Conservation (phyloP, 2,329 filamentous ascomycete species). For the Rosellinia necatrix region DNA sequence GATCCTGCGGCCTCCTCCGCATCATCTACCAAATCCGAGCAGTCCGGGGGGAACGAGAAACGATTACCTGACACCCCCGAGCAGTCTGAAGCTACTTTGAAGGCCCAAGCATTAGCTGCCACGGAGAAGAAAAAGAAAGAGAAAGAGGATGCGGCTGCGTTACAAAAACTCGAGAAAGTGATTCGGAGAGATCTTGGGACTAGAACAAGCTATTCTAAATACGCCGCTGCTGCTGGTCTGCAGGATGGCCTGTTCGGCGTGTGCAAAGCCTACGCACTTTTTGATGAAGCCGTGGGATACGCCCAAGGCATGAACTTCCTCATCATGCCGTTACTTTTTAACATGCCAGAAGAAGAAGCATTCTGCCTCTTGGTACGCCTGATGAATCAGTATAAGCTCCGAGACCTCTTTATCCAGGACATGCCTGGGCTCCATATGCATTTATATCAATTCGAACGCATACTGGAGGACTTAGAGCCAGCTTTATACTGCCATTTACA, state of each 20-base stretch:
- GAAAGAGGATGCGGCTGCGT: conserved; percentile 73
- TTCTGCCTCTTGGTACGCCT: conserved; percentile 90
- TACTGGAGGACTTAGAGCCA: conserved; percentile 92
- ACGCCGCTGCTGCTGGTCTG: conserved; percentile 84
- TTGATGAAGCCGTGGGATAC: conserved; percentile 92
- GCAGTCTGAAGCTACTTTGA: conserved; percentile 67
- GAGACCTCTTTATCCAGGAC: conserved; percentile 90
- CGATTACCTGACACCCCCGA: conserved; percentile 63
- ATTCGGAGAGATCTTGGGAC: conserved; percentile 91
- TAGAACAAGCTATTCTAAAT: conserved; percentile 95
- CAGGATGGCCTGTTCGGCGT: conserved; percentile 94
- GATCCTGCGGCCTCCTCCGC: conserved; percentile 76
- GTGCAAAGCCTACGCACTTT: conserved; percentile 96
- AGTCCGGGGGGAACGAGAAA: conserved; percentile 64
- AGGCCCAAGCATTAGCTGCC: conserved; percentile 65
- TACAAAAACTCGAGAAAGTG: conserved; percentile 85
- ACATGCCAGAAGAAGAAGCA: conserved; percentile 97
- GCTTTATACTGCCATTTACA: conserved; percentile 93
- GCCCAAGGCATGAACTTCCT: conserved; percentile 99
- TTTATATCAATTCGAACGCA: conserved; percentile 91
- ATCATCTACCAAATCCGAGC: conserved; percentile 81
- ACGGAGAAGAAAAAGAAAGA: conserved; percentile 76
- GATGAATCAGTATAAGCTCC: conserved; percentile 95
- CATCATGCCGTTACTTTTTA: conserved; percentile 94
- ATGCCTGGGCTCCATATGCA: conserved; percentile 96